Conservation (phyloP, 441 rosid species). For the Eruca vesicaria region DNA sequence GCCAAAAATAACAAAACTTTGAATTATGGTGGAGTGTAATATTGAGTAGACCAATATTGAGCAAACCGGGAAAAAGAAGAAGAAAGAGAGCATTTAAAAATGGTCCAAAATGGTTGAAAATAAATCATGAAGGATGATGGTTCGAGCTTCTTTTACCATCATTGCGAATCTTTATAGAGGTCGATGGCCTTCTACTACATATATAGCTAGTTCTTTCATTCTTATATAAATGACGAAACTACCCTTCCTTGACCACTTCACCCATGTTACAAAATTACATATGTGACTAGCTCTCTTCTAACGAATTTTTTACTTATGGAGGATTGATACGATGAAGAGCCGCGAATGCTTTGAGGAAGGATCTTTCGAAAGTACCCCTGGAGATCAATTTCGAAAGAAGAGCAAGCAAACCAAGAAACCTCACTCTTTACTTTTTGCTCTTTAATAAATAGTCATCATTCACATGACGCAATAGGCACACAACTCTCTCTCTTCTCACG, state of each 20-base stretch:
- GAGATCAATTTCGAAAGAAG: slow-evolving; percentile 31
- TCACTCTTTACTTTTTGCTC: background rate
- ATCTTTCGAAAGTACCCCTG: background rate
- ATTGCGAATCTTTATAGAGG: slow-evolving; percentile 81
- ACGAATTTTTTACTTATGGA: background rate
- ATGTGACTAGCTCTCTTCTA: background rate
- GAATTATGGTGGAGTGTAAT: slow-evolving; percentile 30
- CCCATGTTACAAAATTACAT: slow-evolving; percentile 24
- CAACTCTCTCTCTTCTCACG: slow-evolving; percentile 34
- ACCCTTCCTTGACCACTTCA: slow-evolving; percentile 30
- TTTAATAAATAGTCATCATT: slow-evolving; percentile 50
- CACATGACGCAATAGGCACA: slow-evolving; percentile 57
- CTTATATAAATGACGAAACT: slow-evolving; percentile 25
- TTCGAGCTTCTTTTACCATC: slow-evolving; percentile 83
- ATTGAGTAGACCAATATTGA: slow-evolving; percentile 52
- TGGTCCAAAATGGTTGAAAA: slow-evolving; percentile 32
- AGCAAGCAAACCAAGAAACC: slow-evolving; percentile 27
- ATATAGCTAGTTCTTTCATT: slow-evolving; percentile 31
- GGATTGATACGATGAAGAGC: too few relatives aligned
- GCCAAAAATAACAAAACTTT: background rate
- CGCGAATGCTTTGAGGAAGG: background rate
- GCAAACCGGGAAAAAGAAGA: slow-evolving; percentile 44
- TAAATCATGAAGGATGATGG: slow-evolving; percentile 53
- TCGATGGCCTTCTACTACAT: slow-evolving; percentile 45
- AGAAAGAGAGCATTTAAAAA: slow-evolving; percentile 37